Conservation (phyloP, 1,284 basidiomycete genomes). For the Irpex lacteus region DNA sequence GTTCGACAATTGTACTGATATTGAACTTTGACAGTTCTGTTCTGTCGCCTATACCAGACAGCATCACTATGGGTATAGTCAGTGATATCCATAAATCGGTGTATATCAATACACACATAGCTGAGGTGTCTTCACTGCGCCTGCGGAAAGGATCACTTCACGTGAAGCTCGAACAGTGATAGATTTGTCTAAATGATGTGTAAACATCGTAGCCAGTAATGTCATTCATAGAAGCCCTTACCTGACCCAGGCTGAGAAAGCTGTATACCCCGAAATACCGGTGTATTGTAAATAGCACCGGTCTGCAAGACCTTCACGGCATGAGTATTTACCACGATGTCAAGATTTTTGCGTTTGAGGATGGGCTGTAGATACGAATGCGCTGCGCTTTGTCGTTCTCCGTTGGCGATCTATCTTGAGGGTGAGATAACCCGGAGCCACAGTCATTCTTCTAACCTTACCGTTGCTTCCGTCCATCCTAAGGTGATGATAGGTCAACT, state of each 20-base stretch:
- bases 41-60: slow-evolving; percentile 40
- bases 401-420: slow-evolving; percentile 12
- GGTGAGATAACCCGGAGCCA: slow-evolving; percentile 27
- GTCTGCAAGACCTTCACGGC: slow-evolving; percentile 35
- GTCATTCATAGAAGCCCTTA: neutral
- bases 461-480: slow-evolving; percentile 17
- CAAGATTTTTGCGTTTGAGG: slow-evolving; percentile 34
- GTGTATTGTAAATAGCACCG: slow-evolving; percentile 10
- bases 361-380: slow-evolving; percentile 28
- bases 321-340: slow-evolving; percentile 37
- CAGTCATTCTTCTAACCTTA: neutral
- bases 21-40: slow-evolving; percentile 20
- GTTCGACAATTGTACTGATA: slow-evolving; percentile 1
- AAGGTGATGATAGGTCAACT: neutral
- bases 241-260: slow-evolving; percentile 21
- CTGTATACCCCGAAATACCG: slow-evolving; percentile 32
- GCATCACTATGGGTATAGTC: slow-evolving; percentile 19
- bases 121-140: slow-evolving; percentile 9
- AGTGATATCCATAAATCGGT: slow-evolving; percentile 14
- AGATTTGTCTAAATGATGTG: neutral
- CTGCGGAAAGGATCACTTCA: slow-evolving; percentile 29
- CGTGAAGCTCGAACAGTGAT: slow-evolving; percentile 17
- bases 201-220: no score
- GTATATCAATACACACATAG: slow-evolving; percentile 2
- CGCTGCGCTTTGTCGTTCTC: slow-evolving; percentile 29